Base-by-base conservation (phyloP, 176 grass and related monocot genomes). In the Avena atlantica region DNA sequence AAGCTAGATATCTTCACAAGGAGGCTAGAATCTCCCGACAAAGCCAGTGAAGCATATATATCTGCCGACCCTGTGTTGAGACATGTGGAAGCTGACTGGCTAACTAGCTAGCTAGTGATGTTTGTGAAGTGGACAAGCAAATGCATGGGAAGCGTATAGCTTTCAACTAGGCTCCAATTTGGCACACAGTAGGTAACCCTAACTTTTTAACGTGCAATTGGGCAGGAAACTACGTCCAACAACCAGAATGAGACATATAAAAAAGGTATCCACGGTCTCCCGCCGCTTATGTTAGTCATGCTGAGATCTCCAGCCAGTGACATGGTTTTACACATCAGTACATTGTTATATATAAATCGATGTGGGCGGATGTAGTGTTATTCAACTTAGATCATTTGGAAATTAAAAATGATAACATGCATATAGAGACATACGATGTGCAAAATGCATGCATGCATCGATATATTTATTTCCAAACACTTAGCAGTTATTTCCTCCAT, bases 41-140 rank as follows among this genome's bases (percentile, higher is more conserved):
- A 13, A 70, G 29, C 62, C 47, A 47, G 2, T 66, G 21, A 74
- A 80, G 9, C 23, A 59, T 59, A 45, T 59, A 45, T 55, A 72
- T 23, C 21, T 31, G 47, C 12, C 15, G 4, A 20, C 21, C 47
- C 49, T 83, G 37, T 0, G 20, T 70, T 67, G 47, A 67, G 36
- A 68, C 83, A 77, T 77, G 77, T 61, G 50, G 61, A 90, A 86
- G 42, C 45, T 11, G 51, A 58, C 60, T 45, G 59, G 24, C 61
- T 42, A 42, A 7, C 40, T 64, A 42, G 40, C 40, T 64, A 64
- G 23, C 23, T 25, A 63, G 59, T 86, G 56, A 67, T 87, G 23
- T 79, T 12, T 79, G 16, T 56, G 74, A 90, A 53, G 21, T 55
- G 8, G 62, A 90, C 72, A 60, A 86, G 50, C 47, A 20, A 31